Percentiles rank a stretch among this genome's conserved stretches.
These are phyloP conservation scores for Fusarium tjaetaba DNA, from an alignment of 2,329 filamentous ascomycete genomes.

Conservation along the genomic window DNA sequence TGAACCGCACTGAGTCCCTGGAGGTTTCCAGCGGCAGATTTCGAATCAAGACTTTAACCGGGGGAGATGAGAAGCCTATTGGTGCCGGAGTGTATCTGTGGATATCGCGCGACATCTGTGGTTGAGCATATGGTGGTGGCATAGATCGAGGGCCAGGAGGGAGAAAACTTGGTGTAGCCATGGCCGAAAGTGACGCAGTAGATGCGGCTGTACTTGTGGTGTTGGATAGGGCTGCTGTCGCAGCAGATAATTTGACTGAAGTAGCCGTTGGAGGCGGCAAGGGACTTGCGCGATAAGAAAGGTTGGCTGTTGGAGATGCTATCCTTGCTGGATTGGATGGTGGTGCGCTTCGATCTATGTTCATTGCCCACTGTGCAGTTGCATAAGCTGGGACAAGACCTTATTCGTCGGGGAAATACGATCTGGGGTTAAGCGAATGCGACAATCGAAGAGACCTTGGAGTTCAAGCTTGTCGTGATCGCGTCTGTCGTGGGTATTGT, in stretches of 20 bases:
- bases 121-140: constrained; percentile 48
- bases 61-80: constrained; percentile 49
- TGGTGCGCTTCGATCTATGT: constrained; percentile 15
- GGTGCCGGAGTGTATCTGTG: constrained; percentile 53
- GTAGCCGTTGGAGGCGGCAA: constrained; percentile 41
- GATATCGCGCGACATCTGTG: constrained; percentile 52
- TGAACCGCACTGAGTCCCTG: constrained; percentile 63
- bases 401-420: constrained; percentile 30
- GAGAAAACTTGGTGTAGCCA: constrained; percentile 58
- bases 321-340: constrained; percentile 38
- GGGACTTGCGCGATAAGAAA: constrained; percentile 47
- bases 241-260: constrained; percentile 19
- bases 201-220: neutral
- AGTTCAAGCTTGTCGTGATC: constrained; percentile 30
- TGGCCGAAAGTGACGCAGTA: constrained; percentile 41
- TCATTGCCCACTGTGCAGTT: constrained; percentile 46
- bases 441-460: constrained; percentile 36
- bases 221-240: constrained; percentile 2
- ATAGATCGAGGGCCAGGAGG: constrained; percentile 50
- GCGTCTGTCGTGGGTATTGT: constrained; percentile 20
- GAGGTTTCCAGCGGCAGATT: constrained; percentile 64
- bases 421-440: constrained; percentile 32
- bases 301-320: constrained; percentile 40
- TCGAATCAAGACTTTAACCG: constrained; percentile 60
- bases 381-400: constrained; percentile 42